Conservation (phyloP, 2,329 filamentous ascomycete species). For the Metarhizium brunneum region DNA sequence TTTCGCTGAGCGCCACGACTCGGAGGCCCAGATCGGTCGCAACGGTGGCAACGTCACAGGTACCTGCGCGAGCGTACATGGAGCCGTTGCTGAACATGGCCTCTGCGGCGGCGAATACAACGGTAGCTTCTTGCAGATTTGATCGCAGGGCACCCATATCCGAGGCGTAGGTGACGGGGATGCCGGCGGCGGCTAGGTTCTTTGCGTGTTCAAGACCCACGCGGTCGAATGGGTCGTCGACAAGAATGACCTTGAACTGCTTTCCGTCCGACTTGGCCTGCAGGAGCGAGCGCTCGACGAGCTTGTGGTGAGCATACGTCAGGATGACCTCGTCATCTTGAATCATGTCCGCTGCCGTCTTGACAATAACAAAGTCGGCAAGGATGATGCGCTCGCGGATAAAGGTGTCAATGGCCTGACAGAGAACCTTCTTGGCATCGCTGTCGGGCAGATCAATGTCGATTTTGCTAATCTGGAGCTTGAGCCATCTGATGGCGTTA, state of each 20-base stretch:
- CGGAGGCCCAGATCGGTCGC: constrained; percentile 68
- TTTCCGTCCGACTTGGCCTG: constrained; percentile 61
- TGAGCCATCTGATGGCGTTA: constrained; percentile 90
- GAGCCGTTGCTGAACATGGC: constrained; percentile 93
- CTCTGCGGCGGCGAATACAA: constrained; percentile 83
- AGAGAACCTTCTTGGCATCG: constrained; percentile 70
- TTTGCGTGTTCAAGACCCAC: constrained; percentile 54
- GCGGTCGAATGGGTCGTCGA: constrained; percentile 58
- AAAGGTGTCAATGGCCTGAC: constrained; percentile 77
- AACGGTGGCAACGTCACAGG: constrained; percentile 75
- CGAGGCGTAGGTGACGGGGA: constrained; percentile 73
- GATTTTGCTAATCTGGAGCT: constrained; percentile 83
- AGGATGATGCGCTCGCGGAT: constrained; percentile 83
- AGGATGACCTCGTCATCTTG: constrained; percentile 72
- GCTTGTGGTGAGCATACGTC: constrained; percentile 76
- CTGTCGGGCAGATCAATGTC: constrained; percentile 77
- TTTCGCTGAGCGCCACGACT: constrained; percentile 86
- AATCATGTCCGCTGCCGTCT: constrained; percentile 67
- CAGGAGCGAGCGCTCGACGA: constrained; percentile 76
- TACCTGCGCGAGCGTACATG: constrained; percentile 80
- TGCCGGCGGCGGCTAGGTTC: constrained; percentile 54
- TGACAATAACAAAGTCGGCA: constrained; percentile 77
- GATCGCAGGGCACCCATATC: constrained; percentile 66
- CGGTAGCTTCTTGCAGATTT: constrained; percentile 56
- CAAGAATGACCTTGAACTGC: constrained; percentile 72